Evolutionary conservation across 2,329 filamentous ascomycete genomes (phyloP).

Genomic region (Paradendryphiella salina): DNA sequence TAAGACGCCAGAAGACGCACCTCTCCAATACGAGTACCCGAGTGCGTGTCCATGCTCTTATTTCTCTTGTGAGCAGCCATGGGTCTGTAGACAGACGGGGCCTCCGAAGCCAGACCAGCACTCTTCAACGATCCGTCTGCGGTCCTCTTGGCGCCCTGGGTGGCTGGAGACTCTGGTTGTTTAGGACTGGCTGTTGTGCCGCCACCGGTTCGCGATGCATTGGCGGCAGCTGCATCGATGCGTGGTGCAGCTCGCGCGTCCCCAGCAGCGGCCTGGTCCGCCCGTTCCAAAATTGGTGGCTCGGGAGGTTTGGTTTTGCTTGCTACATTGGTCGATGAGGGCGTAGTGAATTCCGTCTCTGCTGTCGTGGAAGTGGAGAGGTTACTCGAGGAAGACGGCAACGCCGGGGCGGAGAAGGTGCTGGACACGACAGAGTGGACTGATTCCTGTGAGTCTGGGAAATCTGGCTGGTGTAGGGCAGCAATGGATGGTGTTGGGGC

Average conservation of each 20-base stretch:
- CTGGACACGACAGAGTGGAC: slow-evolving; percentile 40
- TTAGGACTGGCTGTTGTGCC: slow-evolving; percentile 47
- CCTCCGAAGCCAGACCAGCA: slow-evolving; percentile 27
- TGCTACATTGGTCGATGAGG: slow-evolving; percentile 31
- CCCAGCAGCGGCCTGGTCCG: slow-evolving; percentile 56
- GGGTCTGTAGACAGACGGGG: slow-evolving; percentile 13
- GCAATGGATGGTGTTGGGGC: slow-evolving; percentile 16
- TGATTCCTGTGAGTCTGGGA: slow-evolving; percentile 42
- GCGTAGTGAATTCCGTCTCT: slow-evolving; percentile 22
- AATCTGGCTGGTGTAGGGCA: slow-evolving; percentile 16
- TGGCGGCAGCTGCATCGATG: slow-evolving; percentile 33
- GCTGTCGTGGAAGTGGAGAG: slow-evolving; percentile 32
- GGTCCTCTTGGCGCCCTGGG: slow-evolving; percentile 69
- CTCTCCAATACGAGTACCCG: slow-evolving; percentile 72
- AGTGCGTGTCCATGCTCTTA: slow-evolving; percentile 68
- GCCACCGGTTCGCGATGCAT: slow-evolving; percentile 33
- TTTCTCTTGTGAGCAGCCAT: slow-evolving; percentile 66
- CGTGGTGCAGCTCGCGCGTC: slow-evolving; percentile 24
- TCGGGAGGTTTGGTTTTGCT: slow-evolving; percentile 51
- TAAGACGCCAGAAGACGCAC: slow-evolving; percentile 54
- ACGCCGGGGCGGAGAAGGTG: slow-evolving; percentile 38
- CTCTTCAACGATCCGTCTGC: slow-evolving; percentile 71
- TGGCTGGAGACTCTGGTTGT: slow-evolving; percentile 47
- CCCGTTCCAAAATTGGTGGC: slow-evolving; percentile 40
- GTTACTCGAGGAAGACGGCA: slow-evolving; percentile 42